Evolutionary conservation across 768 basidiomycete species (phyloP).

Genomic region (Tricholoma hemisulphureum): DNA sequence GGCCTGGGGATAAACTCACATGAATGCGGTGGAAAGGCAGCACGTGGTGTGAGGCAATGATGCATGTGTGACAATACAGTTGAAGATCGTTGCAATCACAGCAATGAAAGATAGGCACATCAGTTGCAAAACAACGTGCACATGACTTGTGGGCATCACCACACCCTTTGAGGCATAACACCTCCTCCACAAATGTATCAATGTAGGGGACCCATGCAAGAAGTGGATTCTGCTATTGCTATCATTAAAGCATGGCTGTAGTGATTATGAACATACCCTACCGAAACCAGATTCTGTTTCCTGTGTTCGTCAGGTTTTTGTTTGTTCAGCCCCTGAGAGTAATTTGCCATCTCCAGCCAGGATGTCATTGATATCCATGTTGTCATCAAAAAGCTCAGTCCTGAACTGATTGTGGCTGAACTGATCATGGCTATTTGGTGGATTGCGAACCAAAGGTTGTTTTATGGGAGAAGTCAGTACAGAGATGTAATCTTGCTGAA

Average conservation of each 20-base stretch:
- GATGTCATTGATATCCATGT: not conserved
- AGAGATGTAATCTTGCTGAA: not conserved
- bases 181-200: slow-evolving; percentile 1
- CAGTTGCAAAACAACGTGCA: not conserved
- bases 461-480: not conserved
- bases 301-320: not conserved
- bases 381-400: not conserved
- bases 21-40: slow-evolving; percentile 1
- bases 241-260: not conserved
- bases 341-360: not conserved
- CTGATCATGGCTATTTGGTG: not conserved
- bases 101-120: not conserved
- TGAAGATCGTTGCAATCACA: not conserved
- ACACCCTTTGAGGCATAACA: slow-evolving; percentile 3
- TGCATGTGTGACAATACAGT: not conserved
- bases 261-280: not conserved
- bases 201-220: slow-evolving; percentile 3
- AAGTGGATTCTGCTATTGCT: slow-evolving; percentile 4
- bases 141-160: not conserved
- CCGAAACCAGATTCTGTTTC: not conserved
- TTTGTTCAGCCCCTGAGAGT: not conserved
- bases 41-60: not conserved
- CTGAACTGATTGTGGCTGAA: too few relatives aligned
- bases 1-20: not conserved
- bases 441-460: not conserved